Base-by-base conservation (phyloP, 116 monocot genomes). In the Posidonia oceanica region DNA sequence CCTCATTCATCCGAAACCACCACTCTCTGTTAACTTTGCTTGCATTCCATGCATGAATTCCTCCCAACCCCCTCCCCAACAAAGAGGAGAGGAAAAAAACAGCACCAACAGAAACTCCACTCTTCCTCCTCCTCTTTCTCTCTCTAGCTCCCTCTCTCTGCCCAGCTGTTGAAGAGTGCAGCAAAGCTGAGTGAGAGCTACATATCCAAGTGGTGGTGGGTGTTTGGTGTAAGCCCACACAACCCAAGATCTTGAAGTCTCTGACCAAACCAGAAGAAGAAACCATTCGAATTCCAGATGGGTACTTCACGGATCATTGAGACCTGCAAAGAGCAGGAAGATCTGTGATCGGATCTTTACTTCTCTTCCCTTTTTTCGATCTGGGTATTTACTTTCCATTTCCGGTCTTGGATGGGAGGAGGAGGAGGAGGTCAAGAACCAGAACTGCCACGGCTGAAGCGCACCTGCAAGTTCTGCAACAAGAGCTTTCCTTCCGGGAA, bases 401-500 rank as follows among this genome's bases (percentile, higher is more conserved):
- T 23, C 20, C 18, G 60, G 60, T 60, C 63, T 21, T 38, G 10
- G 11, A 63, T 68, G 68, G 60, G 51, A 59, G 67, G 39, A 64
- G 42, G 37, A 65, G n/a, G 55, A 72, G 44, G 61, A 62, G 67
- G 67, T 29, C 29, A 29, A 29, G 29, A 29, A 29, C 29, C 29
- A 29, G 29, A 29, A 1, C 29, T 29, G 29, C 8, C 42, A 8
- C 42, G 8, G 42, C 42, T 4, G 42, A 42, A 60, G 75, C 72
- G 84, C 56, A 2, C 12, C n/a, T 85, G 89, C 79, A 85, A 75
- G 73, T 62, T 81, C 52, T 89, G 85, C 69, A 18, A 38, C 37
- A 86, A 77, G 74, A 66, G 69, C 39, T 90, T 90, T 76, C 72
- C 73, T 5, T 79, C 75, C 22, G 83, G 83, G 10, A 69, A 84